Evolutionary conservation across 805 yeast genomes (phyloP), one percentile per base, ranked within the genome.

Genomic region (Ogataea methylovora): DNA sequence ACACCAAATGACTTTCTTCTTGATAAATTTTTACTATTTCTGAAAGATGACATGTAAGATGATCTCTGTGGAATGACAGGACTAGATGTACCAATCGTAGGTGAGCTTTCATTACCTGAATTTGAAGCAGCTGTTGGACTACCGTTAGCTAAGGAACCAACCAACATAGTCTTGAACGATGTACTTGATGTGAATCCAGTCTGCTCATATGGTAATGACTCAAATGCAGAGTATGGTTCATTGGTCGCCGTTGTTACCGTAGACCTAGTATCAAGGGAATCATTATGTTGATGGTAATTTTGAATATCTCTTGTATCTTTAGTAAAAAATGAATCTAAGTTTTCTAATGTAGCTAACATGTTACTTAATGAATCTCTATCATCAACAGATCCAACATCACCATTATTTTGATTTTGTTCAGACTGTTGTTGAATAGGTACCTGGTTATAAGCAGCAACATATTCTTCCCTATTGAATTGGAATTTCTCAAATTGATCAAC

Each of bases 281-380:
- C 67, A 41, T 62, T 63, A 41, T 71, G 73, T 20, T 52, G 54
- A 41, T 71, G 76, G 35, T 49, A 50, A 8, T 46, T 39, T 4
- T 44, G 46, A 13, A 49, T 32, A 23, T 50, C 59, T 36, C 50
- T 42, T 12, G 48, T 40, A 28, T 76, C 82, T 37, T 78, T 82
- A 0, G 94, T 83, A 58, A 87, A 87, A 51, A 87, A 87, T 8
- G 90, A 80, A 50, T 87, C 95, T 45, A 87, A 67, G 45, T 85
- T 87, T 49, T 87, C 95, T 42, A 87, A 64, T 10, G 92, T 92
- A 2, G 94, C 94, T 79, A 94, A 82, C 84, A 87, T 85, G 49
- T 86, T 82, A 49, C 88, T 83, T 46, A 87, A 65, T 0, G 94
- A 80, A 37, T 80, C 86, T 24, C 23, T 23, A 35, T 76, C 86